phyloP scores from a whole-genome alignment of 805 yeast genomes.

The Tetrapisispora pingtungensis region DNA sequence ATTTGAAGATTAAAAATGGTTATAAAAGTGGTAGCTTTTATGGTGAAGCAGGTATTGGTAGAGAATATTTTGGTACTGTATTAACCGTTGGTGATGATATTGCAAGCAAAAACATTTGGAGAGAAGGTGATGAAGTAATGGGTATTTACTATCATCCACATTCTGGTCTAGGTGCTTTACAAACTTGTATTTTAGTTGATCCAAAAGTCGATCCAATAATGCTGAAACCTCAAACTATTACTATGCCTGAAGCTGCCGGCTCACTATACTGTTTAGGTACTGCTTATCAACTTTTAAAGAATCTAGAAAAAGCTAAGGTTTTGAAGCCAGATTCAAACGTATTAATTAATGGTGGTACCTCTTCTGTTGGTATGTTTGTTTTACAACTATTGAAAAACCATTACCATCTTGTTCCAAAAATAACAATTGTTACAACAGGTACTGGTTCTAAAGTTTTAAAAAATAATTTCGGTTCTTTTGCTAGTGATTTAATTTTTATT shows the following conservation, averaged over 20 bases:
- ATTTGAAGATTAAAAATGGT: constrained; percentile 48
- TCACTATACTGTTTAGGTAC: constrained; percentile 55
- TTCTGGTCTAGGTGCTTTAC: constrained; percentile 46
- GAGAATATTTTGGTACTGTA: constrained; percentile 57
- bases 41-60: constrained; percentile 56
- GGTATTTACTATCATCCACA: constrained; percentile 48
- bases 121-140: constrained; percentile 54
- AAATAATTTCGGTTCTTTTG: constrained; percentile 31
- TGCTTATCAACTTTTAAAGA: constrained; percentile 40
- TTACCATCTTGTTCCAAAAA: constrained; percentile 37
- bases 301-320: constrained; percentile 16
- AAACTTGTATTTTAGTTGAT: constrained; percentile 46
- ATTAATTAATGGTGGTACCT: constrained; percentile 65
- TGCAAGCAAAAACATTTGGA: constrained; percentile 23
- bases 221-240: constrained; percentile 38
- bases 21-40: constrained; percentile 38
- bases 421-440: constrained; percentile 52
- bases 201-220: constrained; percentile 41
- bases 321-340: constrained; percentile 38
- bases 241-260: constrained; percentile 50
- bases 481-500: constrained; percentile 32
- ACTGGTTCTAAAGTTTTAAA: constrained; percentile 37
- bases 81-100: constrained; percentile 43
- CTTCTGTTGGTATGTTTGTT: constrained; percentile 58
- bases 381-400: constrained; percentile 48